Evolutionary conservation across 2,329 filamentous ascomycete genomes (phyloP), one percentile per base, ranked within the genome.

Genomic region (Pleurostoma richardsiae): DNA sequence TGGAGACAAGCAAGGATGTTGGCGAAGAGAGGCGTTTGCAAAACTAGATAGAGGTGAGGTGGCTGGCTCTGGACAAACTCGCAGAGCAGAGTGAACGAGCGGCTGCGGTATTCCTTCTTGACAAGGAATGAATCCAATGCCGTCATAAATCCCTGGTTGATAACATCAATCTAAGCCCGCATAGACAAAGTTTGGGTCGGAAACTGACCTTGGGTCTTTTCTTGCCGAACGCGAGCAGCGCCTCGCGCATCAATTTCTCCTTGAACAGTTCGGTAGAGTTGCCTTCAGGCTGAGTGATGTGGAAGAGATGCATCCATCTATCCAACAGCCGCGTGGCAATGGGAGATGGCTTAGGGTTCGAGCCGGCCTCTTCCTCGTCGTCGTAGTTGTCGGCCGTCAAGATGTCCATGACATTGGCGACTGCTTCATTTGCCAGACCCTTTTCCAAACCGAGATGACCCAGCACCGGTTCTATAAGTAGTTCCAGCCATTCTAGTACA

Each of bases 21-120:
- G 48, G 79, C 76, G 54, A 94, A 85, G 2, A 94, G 70, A 0
- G 82, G 77, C 1, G 87, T 91, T 53, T 90, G 77, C 4, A 87
- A 67, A 33, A 90, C 79, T 39, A 84, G 74, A 59, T 94, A 81
- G 2, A 94, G 72, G 65, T 91, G 88, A 4, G 88, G 88, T n/a
- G 88, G 86, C 54, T 90, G 85, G 49, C 82, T 79, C 52, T 85
- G 80, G 36, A 94, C 77, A 53, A 90, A 91, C 40, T 85, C 80
- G 58, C 82, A 83, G 11, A 94, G 70, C 8, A 94, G 73, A 19
- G 78, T 77, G 30, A 91, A 65, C 6, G 81, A 76, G 50, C 80
- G 78, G 46, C 82, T 75, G 26, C 88, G 82, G 49, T 81, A 77
- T 26, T 80, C 74, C 51, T 75, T 81, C 51, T 81, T 79, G 29